A percentile compares a stretch with the other conserved stretches of the same genome.
phyloP scores from a whole-genome alignment of 331 rosid species.

The Quercus tomentella region DNA sequence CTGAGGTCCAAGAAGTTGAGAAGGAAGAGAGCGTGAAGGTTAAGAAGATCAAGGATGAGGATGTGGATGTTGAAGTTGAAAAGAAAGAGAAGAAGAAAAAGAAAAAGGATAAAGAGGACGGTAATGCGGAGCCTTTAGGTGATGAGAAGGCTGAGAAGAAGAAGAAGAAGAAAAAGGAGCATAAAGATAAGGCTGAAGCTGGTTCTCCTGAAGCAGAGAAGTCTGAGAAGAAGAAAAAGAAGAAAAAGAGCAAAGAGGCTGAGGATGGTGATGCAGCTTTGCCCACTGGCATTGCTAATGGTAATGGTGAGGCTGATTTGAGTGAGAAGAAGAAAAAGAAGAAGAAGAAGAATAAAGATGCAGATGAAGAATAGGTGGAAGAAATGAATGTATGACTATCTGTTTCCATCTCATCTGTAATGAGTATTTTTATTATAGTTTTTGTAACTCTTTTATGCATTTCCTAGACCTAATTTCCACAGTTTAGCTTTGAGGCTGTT shows the following conservation, averaged over 20 bases:
- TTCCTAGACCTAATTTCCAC: constrained; percentile 2
- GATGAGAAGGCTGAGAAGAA: constrained; percentile 39
- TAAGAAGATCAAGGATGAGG: constrained; percentile 21
- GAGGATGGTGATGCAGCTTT: constrained; percentile 20
- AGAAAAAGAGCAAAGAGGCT: constrained; percentile 46
- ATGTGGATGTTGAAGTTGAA: constrained; percentile 26
- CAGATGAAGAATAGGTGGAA: constrained; percentile 40
- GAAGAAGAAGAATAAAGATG: constrained; percentile 49
- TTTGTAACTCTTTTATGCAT: constrained; percentile 9
- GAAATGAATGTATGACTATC: constrained; percentile 5
- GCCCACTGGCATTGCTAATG: constrained; percentile 1
- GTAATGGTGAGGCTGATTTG: constrained; percentile 24
- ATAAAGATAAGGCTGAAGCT: constrained; percentile 44
- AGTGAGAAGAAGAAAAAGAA: constrained; percentile 70
- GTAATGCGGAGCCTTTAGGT: constrained; percentile 18
- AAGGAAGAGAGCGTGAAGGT: constrained; percentile 41
- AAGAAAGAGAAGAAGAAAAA: constrained; percentile 54
- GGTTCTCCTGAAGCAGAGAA: constrained; percentile 45
- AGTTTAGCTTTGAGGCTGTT: constrained; percentile 4
- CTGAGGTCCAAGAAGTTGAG: constrained; percentile 29
- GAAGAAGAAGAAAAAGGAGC: constrained; percentile 45
- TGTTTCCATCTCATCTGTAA: constrained; percentile 5
- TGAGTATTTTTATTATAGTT: not conserved
- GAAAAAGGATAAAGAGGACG: constrained; percentile 40
- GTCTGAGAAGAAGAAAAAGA: constrained; percentile 77